phyloP scores from a whole-genome alignment of 2,329 filamentous ascomycete species.

The Aureobasidium lini region DNA sequence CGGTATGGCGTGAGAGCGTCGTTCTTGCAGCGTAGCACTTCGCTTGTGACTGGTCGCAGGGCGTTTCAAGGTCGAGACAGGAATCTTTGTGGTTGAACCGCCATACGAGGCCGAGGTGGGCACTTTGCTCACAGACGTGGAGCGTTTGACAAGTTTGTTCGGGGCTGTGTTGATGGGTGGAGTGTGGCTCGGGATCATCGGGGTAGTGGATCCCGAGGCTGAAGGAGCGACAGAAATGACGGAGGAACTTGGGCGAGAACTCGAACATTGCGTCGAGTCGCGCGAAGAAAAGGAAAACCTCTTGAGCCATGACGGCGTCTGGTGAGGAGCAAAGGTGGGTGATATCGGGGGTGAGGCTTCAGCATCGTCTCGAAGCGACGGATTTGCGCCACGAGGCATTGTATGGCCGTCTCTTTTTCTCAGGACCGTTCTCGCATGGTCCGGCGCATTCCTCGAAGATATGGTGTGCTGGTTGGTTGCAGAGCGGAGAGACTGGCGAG shows the following conservation, averaged over 20 bases:
- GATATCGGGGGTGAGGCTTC: conserved; percentile 12
- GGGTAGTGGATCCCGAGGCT: conserved; percentile 50
- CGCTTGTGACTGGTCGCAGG: conserved; percentile 75
- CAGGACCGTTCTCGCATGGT: conserved; percentile 12
- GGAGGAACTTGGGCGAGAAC: conserved; percentile 57
- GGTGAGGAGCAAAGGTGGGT: conserved; percentile 6
- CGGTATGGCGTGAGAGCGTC: conserved; percentile 1
- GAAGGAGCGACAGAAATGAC: conserved; percentile 46
- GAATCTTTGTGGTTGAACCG: conserved; percentile 50
- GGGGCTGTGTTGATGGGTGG: conserved; percentile 32
- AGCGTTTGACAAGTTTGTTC: conserved; percentile 73
- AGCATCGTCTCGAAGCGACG: background rate
- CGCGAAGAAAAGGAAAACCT: conserved; percentile 20
- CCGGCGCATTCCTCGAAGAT: conserved; percentile 14
- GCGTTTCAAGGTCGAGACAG: conserved; percentile 58
- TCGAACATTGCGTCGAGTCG: conserved; percentile 40
- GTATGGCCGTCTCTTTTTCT: conserved; percentile 14
- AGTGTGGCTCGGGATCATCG: conserved; percentile 47
- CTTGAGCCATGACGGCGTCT: conserved; percentile 11
- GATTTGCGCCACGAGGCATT: conserved; percentile 5
- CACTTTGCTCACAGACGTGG: conserved; percentile 47
- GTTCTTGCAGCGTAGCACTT: conserved; percentile 57
- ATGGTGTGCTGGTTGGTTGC: background rate
- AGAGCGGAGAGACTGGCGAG: conserved; percentile 15
- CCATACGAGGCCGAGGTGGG: conserved; percentile 37